A percentile compares a stretch with the other conserved stretches of the same genome.
These are phyloP conservation scores for Cardiospermum halicacabum DNA, from an alignment of 345 rosid genomes.

Conservation along the genomic window DNA sequence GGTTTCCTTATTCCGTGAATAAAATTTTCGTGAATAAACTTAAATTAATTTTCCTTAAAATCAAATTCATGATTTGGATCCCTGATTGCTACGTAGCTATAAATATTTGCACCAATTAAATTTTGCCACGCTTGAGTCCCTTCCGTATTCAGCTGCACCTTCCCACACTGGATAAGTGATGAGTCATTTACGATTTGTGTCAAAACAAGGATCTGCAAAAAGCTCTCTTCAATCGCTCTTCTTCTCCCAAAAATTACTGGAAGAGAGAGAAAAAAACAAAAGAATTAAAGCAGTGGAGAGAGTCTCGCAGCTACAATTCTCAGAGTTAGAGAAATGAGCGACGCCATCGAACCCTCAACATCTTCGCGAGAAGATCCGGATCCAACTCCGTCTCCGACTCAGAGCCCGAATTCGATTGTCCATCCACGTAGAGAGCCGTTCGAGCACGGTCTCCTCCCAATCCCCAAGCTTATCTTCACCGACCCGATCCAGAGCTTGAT, in stretches of 20 bases:
- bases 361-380: constrained; percentile 37
- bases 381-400: constrained; percentile 30
- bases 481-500: constrained; percentile 79
- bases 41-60: no score
- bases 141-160: not conserved
- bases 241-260: not conserved
- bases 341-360: constrained; percentile 49
- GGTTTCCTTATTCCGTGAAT: no score
- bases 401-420: constrained; percentile 46
- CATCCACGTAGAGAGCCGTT: constrained; percentile 89
- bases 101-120: constrained; percentile 6
- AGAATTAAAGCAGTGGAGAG: not conserved
- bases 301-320: constrained; percentile 6
- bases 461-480: constrained; percentile 78
- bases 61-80: no score
- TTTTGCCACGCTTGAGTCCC: not conserved
- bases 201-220: constrained; percentile 30
- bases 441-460: constrained; percentile 95
- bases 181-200: constrained; percentile 11
- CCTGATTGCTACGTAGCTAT: no score
- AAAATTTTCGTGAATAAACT: no score
- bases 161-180: constrained; percentile 3
- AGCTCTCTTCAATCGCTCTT: constrained; percentile 15
- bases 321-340: constrained; percentile 34
- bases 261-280: not conserved